phyloP scores from a whole-genome alignment of 768 basidiomycete species.

The Suillus subluteus region DNA sequence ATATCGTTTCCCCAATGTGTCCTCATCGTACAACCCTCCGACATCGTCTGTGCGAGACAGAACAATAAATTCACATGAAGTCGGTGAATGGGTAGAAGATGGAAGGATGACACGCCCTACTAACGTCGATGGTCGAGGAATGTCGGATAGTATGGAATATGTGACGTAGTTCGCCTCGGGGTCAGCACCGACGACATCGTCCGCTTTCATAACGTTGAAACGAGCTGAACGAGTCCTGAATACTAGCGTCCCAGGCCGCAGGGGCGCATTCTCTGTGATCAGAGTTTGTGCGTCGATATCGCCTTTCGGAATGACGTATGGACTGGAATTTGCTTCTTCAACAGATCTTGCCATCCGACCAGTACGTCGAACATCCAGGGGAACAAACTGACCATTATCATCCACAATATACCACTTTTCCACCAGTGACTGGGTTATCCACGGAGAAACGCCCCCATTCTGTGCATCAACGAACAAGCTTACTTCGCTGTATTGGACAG shows the following conservation, averaged over 20 bases:
- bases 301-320: constrained; percentile 14
- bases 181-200: background rate
- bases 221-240: constrained; percentile 24
- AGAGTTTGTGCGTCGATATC: background rate
- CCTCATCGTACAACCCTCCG: constrained; percentile 19
- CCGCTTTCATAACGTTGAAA: constrained; percentile 15
- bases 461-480: background rate
- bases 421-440: constrained; percentile 22
- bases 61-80: constrained; percentile 24
- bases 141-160: constrained; percentile 19
- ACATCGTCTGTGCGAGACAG: constrained; percentile 19
- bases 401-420: constrained; percentile 22
- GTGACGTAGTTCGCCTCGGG: constrained; percentile 4
- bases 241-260: constrained; percentile 25
- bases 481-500: constrained; percentile 11
- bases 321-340: background rate
- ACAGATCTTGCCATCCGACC: background rate
- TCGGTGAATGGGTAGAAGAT: constrained; percentile 12
- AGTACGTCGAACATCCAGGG: constrained; percentile 14
- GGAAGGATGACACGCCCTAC: constrained; percentile 26
- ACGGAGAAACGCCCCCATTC: background rate
- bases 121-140: background rate
- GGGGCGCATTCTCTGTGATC: constrained; percentile 6
- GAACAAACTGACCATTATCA: constrained; percentile 15
- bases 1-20: constrained; percentile 16